Evolutionary conservation across 257 asterid genomes (phyloP).

Genomic region (Ballota nigra): DNA sequence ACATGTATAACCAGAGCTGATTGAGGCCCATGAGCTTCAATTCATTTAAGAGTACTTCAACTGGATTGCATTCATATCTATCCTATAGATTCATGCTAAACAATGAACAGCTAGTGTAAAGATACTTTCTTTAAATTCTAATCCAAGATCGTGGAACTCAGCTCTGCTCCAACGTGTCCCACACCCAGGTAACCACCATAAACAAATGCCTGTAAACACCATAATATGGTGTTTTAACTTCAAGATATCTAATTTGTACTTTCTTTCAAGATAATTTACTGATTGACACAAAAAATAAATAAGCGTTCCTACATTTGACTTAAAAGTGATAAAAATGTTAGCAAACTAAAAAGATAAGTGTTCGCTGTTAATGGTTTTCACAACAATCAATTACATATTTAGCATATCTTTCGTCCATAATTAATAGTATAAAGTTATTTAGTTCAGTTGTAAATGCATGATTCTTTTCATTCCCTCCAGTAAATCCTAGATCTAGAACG

Average conservation of each 20-base stretch:
- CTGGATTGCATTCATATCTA: neutral
- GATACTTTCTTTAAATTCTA: neutral
- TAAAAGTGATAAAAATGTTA: neutral
- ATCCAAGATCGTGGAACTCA: neutral
- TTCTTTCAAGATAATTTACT: neutral
- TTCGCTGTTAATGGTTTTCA: neutral
- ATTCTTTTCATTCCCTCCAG: neutral
- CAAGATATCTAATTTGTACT: neutral
- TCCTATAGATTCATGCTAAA: too few relatives aligned
- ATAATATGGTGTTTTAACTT: neutral
- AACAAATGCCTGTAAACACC: constrained; percentile 11
- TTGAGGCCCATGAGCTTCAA: neutral
- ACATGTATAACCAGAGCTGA: neutral
- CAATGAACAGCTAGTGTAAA: too few relatives aligned
- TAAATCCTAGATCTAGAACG: constrained; percentile 15
- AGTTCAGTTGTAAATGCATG: neutral
- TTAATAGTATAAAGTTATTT: neutral
- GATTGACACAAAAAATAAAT: neutral
- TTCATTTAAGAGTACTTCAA: neutral
- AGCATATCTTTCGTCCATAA: neutral
- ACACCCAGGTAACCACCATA: constrained; percentile 13
- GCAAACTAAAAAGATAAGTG: neutral
- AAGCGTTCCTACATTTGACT: neutral
- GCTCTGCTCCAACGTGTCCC: constrained; percentile 4
- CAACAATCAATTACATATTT: neutral